Base-by-base conservation (phyloP, 1,284 basidiomycete species). In the Coniophora puteana region DNA sequence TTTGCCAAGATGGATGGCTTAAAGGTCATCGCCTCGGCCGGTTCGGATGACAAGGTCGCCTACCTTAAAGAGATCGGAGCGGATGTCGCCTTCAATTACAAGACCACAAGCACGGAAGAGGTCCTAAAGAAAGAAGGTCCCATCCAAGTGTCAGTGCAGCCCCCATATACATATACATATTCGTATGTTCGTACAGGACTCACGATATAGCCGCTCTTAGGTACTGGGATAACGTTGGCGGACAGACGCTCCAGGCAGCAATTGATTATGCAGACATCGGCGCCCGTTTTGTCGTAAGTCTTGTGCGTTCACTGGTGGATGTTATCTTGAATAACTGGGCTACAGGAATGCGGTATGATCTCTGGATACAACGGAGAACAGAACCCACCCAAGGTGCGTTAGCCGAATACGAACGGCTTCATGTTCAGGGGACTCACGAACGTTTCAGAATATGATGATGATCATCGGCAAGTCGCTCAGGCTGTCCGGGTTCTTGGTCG, bases 191-290 rank as follows among this genome's bases (percentile, higher is more conserved):
- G 29, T 31, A 18, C 6, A 6, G 6, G 14, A 14, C 20, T 8
- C 20, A 14, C 8, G 20, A 6, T 31, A n/a, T 31, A n/a, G 26
- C 10, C 10, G 10, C 8, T 10, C 6, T 20, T 25, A 76, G 72
- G 18, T 68, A 62, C 47, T 72, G 67, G 60, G 68, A 72, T 46
- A 68, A 72, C 58, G 79, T 83, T 41, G 83, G 85, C 7, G 84
- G 84, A 1, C 69, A 77, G 47, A 78, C 75, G 8, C 66, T 84
- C 12, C 79, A 84, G 36, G 61, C 72, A 28, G 74, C 74, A 2
- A 55, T 85, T 11, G 65, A 66, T 3, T 62, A 68, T 38, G 68
- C 83, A 23, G 71, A 71, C 18, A 56, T 59, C 2, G 56, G 66
- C 22, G 78, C 74, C 0, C 61, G 76, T 4, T 74, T 85, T 50